phyloP scores from a whole-genome alignment of 495 filamentous ascomycete genomes.

The Letharia lupina region DNA sequence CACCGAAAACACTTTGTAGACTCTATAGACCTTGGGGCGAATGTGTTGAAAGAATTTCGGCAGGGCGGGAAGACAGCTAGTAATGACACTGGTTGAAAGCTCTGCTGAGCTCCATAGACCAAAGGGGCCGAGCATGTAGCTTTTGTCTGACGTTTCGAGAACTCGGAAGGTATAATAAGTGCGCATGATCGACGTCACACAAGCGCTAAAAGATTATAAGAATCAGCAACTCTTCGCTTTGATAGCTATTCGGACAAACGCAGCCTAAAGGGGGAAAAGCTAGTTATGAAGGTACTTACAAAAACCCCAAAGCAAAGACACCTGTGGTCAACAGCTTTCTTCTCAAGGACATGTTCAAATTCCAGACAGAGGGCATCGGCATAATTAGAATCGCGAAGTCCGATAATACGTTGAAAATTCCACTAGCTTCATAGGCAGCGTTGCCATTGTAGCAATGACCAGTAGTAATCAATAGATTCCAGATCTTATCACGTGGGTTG shows the following conservation, averaged over 20 bases:
- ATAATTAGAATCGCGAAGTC: constrained; percentile 21
- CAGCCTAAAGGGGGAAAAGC: no score
- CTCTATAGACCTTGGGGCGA: constrained; percentile 11
- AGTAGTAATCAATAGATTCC: constrained; percentile 24
- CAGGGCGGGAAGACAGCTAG: constrained; percentile 17
- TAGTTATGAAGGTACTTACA: neutral
- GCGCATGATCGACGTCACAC: constrained; percentile 18
- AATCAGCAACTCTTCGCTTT: neutral
- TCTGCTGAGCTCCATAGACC: constrained; percentile 16
- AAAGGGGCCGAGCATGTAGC: neutral
- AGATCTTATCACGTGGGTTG: constrained; percentile 32
- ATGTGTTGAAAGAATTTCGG: constrained; percentile 18
- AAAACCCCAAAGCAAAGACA: constrained; percentile 17
- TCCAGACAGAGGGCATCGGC: constrained; percentile 16
- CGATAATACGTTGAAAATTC: constrained; percentile 19
- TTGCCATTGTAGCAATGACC: constrained; percentile 32
- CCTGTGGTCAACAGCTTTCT: constrained; percentile 5
- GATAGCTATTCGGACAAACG: no score
- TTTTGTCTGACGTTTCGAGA: constrained; percentile 4
- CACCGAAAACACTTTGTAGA: neutral
- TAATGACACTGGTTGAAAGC: constrained; percentile 11
- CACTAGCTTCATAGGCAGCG: constrained; percentile 21
- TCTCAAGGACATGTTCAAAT: constrained; percentile 12
- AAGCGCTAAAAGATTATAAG: constrained; percentile 8
- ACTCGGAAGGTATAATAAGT: constrained; percentile 14